Evolutionary conservation across 2,329 filamentous ascomycete genomes (phyloP).

Genomic region (Pseudogymnoascus sp.): DNA sequence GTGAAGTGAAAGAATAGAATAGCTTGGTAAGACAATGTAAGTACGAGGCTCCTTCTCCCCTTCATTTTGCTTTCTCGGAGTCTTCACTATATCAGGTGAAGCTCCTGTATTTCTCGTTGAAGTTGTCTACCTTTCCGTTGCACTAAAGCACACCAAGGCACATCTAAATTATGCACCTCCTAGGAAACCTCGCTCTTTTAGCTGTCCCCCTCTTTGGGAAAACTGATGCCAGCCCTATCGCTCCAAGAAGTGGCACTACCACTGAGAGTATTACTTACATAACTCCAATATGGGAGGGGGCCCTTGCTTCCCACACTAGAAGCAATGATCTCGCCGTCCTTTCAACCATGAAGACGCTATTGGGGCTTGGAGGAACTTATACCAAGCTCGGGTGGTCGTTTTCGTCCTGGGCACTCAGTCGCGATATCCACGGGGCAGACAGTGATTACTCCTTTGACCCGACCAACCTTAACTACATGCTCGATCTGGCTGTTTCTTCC

Average conservation of each 20-base stretch:
- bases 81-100: background rate
- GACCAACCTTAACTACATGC: conserved; percentile 16
- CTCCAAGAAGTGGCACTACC: conserved; percentile 11
- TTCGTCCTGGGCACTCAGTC: conserved; percentile 17
- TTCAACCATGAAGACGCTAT: conserved; percentile 12
- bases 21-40: background rate
- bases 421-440: conserved; percentile 13
- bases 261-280: conserved; percentile 14
- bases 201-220: background rate
- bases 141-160: background rate
- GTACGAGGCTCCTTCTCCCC: background rate
- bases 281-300: conserved; percentile 17
- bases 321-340: conserved; percentile 14
- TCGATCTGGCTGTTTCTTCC: conserved; percentile 7
- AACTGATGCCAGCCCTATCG: background rate
- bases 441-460: conserved; percentile 16
- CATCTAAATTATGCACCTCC: background rate
- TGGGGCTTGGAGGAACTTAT: conserved; percentile 12
- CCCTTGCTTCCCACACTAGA: conserved; percentile 12
- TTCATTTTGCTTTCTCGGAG: background rate
- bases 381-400: conserved; percentile 18
- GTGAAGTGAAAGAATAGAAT: background rate
- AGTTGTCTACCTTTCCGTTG: background rate
- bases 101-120: background rate
- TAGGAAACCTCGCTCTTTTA: background rate